Evolutionary conservation across 805 yeast species (phyloP).

Genomic region (Cyberlindnera galapagoensis): DNA sequence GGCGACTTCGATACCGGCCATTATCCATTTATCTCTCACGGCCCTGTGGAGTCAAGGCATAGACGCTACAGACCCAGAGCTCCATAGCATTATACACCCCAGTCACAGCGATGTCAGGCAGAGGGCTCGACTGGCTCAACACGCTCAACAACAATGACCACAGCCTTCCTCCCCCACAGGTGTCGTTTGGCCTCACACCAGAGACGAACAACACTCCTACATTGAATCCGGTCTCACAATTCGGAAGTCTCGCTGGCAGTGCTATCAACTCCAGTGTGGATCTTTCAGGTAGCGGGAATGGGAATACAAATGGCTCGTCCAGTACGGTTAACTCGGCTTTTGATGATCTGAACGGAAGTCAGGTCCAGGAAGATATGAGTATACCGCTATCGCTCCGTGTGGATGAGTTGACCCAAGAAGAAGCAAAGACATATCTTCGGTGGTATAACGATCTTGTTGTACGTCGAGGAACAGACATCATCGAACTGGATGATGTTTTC

Average conservation of each 20-base stretch:
- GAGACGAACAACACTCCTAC: not conserved
- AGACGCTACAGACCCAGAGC: too few relatives aligned
- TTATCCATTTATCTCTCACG: not conserved
- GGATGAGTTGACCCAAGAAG: constrained; percentile 67
- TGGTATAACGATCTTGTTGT: constrained; percentile 88
- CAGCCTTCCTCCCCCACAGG: constrained; percentile 41
- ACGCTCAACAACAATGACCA: constrained; percentile 25
- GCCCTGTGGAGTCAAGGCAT: too few relatives aligned
- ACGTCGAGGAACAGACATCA: constrained; percentile 59
- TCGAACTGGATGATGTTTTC: constrained; percentile 73
- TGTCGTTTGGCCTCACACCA: constrained; percentile 39
- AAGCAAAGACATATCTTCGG: constrained; percentile 76
- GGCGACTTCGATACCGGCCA: not conserved
- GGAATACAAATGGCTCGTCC: not conserved
- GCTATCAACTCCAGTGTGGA: too few relatives aligned
- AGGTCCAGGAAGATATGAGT: constrained; percentile 30
- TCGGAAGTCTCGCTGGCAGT: too few relatives aligned
- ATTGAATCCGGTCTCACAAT: not conserved
- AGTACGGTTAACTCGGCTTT: too few relatives aligned
- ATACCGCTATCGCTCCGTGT: constrained; percentile 62
- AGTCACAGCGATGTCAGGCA: not conserved
- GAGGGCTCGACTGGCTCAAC: constrained; percentile 49
- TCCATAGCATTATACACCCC: too few relatives aligned
- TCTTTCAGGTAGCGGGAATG: too few relatives aligned
- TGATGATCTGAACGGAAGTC: too few relatives aligned